Percentiles rank a stretch among this genome's conserved stretches.
Conservation (phyloP, 2,329 filamentous ascomycete species). For the Talaromyces sp. region DNA sequence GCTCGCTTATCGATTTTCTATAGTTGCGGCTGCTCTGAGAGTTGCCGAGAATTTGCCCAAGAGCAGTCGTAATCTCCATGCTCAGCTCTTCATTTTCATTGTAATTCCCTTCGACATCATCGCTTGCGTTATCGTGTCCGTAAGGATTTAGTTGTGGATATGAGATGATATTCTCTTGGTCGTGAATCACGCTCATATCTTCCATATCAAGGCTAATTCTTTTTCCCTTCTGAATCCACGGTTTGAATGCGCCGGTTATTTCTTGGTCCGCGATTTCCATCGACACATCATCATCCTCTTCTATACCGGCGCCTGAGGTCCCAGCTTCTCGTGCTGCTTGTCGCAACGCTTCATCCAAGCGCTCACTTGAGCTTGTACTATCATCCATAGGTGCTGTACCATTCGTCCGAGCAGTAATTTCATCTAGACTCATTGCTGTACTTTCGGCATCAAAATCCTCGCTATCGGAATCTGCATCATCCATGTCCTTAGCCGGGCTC, state of each 20-base stretch:
- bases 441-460: conserved; percentile 59
- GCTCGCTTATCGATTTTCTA: conserved; percentile 42
- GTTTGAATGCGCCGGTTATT: conserved; percentile 49
- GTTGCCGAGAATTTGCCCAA: conserved; percentile 71
- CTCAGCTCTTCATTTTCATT: conserved; percentile 68
- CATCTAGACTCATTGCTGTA: conserved; percentile 79
- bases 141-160: conserved; percentile 24
- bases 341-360: conserved; percentile 72
- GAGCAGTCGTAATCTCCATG: conserved; percentile 86
- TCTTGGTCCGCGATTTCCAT: conserved; percentile 72
- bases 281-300: conserved; percentile 66
- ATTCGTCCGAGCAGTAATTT: conserved; percentile 67
- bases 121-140: neutral
- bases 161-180: conserved; percentile 45
- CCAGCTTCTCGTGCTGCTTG: conserved; percentile 73
- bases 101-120: conserved; percentile 38
- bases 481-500: conserved; percentile 38
- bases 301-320: conserved; percentile 63
- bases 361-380: conserved; percentile 65
- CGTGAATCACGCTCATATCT: conserved; percentile 40
- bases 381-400: conserved; percentile 59
- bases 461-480: conserved; percentile 48
- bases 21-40: conserved; percentile 34
- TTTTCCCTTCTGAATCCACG: conserved; percentile 46
- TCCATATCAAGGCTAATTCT: conserved; percentile 43